Percentiles rank a stretch among this genome's conserved stretches.
phyloP scores from a whole-genome alignment of 805 yeast genomes.

The Saccharomyces mikatae region DNA sequence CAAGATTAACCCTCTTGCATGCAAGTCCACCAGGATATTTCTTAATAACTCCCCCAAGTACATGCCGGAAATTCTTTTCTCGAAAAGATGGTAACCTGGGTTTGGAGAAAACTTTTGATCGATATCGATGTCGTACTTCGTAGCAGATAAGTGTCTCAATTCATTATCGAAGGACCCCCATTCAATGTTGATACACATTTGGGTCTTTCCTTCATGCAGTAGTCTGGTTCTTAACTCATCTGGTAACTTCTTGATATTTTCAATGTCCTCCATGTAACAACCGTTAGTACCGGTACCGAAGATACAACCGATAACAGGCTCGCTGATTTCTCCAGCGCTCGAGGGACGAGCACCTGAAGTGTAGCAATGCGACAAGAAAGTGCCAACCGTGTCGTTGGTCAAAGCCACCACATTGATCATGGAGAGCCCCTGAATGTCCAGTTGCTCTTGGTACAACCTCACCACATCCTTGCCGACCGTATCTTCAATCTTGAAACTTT shows the following conservation, averaged over 20 bases:
- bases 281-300: slow-evolving; percentile 98
- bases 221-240: slow-evolving; percentile 34
- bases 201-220: slow-evolving; percentile 39
- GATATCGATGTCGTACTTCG: slow-evolving; percentile 65
- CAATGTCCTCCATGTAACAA: slow-evolving; percentile 76
- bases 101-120: slow-evolving; percentile 66
- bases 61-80: slow-evolving; percentile 88
- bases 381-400: slow-evolving; percentile 95
- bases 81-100: slow-evolving; percentile 84
- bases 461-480: slow-evolving; percentile 82
- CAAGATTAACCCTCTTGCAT: slow-evolving; percentile 50
- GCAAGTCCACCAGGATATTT: slow-evolving; percentile 61
- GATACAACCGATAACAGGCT: slow-evolving; percentile 80
- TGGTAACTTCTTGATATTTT: slow-evolving; percentile 67
- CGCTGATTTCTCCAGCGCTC: slow-evolving; percentile 54
- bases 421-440: slow-evolving; percentile 52
- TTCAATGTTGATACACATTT: slow-evolving; percentile 90
- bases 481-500: slow-evolving; percentile 83
- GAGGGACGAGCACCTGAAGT: slow-evolving; percentile 41
- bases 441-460: slow-evolving; percentile 55
- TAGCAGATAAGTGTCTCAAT: slow-evolving; percentile 63
- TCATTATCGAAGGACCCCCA: slow-evolving; percentile 97
- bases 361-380: slow-evolving; percentile 82
- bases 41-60: slow-evolving; percentile 86
- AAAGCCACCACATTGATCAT: slow-evolving; percentile 69